Evolutionary conservation across 1,139 yeast species (phyloP).

Genomic region (Candida sp.): DNA sequence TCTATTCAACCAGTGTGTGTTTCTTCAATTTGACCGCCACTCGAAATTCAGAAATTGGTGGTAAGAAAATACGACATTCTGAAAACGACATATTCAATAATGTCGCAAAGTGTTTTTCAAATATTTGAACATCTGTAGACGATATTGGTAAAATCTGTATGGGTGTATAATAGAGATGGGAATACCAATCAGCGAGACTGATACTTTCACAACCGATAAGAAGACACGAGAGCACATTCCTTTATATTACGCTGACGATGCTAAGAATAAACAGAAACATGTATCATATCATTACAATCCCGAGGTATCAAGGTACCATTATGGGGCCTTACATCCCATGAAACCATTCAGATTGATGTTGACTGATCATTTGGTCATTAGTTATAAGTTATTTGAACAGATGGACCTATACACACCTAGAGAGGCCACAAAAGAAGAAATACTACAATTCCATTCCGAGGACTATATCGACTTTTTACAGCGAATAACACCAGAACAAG

Average conservation of each 20-base stretch:
- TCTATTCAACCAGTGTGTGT: not conserved
- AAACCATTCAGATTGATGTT: conserved; percentile 95
- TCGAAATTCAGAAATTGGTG: not conserved
- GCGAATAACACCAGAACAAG: conserved; percentile 78
- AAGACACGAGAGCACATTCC: conserved; percentile 61
- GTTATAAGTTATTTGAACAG: conserved; percentile 80
- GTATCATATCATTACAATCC: conserved; percentile 92
- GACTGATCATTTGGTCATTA: conserved; percentile 86
- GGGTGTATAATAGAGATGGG: conserved; percentile 10
- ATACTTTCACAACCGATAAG: conserved; percentile 48
- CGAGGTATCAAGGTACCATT: conserved; percentile 77
- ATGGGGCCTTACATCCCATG: conserved; percentile 96
- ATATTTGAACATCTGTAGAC: too few species aligned
- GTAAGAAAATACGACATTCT: not conserved
- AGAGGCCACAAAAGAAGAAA: conserved; percentile 76
- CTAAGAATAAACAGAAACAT: conserved; percentile 34
- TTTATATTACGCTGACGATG: conserved; percentile 43
- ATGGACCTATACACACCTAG: conserved; percentile 90
- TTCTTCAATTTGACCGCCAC: not conserved
- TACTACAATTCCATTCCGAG: conserved; percentile 77
- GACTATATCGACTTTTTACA: conserved; percentile 84
- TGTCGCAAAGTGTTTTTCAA: not conserved
- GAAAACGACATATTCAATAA: not conserved
- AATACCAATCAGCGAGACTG: conserved; percentile 16
- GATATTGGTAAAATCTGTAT: not conserved